These are phyloP conservation scores for Syncephalastrum monosporum DNA, from an alignment of 371 early-diverging fungal species.

Conservation along the genomic window DNA sequence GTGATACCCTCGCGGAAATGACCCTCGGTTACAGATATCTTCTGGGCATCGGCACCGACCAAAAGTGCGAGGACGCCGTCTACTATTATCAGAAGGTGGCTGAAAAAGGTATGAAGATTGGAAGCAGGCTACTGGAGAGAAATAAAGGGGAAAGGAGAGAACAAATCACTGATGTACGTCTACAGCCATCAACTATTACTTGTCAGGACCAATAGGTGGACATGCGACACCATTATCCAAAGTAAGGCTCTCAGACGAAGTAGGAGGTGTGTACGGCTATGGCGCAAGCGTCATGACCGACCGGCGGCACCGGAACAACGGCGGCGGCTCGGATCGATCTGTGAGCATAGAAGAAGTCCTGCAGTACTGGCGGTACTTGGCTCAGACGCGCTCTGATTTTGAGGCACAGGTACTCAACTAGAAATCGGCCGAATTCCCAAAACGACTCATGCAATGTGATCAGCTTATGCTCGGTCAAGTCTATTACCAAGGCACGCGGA, in stretches of 20 bases:
- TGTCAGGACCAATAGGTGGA: slow-evolving; percentile 85
- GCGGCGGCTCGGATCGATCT: slow-evolving; percentile 24
- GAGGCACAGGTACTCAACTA: slow-evolving; percentile 52
- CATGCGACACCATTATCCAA: slow-evolving; percentile 66
- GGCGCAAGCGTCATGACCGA: slow-evolving; percentile 58
- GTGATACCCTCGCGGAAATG: slow-evolving; percentile 76
- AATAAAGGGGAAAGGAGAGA: neutral
- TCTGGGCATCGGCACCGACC: slow-evolving; percentile 79
- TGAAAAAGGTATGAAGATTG: slow-evolving; percentile 55
- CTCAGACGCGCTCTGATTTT: slow-evolving; percentile 64
- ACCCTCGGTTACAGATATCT: slow-evolving; percentile 84
- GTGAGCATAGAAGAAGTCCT: slow-evolving; percentile 74
- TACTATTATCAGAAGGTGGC: slow-evolving; percentile 82
- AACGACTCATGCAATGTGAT: neutral
- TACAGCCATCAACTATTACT: slow-evolving; percentile 65
- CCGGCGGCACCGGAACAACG: slow-evolving; percentile 17
- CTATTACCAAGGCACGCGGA: slow-evolving; percentile 77
- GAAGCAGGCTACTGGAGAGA: neutral
- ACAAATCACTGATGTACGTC: neutral
- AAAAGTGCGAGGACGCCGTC: slow-evolving; percentile 75
- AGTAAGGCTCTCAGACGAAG: slow-evolving; percentile 72
- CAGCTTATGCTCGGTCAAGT: slow-evolving; percentile 74
- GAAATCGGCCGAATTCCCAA: too few relatives aligned
- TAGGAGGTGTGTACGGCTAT: slow-evolving; percentile 83
- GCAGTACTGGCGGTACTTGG: slow-evolving; percentile 74